phyloP scores from a whole-genome alignment of 768 basidiomycete genomes.

The Lactifluus piperatus region DNA sequence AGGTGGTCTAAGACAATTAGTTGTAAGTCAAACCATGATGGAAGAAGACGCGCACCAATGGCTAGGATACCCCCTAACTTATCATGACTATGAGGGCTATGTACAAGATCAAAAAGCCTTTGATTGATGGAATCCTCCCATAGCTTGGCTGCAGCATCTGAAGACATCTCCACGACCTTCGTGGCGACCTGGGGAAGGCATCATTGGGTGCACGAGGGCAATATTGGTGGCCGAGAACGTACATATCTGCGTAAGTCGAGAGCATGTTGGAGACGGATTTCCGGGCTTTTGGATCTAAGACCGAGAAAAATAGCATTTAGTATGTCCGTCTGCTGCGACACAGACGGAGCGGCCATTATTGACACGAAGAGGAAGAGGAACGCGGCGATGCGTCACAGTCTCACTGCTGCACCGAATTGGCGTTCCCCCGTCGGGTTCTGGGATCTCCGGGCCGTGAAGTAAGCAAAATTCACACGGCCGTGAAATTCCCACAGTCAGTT shows the following conservation, averaged over 20 bases:
- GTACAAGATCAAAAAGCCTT: conserved; percentile 72
- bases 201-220: conserved; percentile 5
- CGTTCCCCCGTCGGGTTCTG: too few species aligned
- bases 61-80: conserved; percentile 82
- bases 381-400: too few species aligned
- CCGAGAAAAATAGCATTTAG: conserved; percentile 60
- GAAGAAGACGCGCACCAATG: conserved; percentile 50
- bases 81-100: conserved; percentile 69
- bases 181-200: conserved; percentile 49
- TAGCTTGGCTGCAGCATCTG: conserved; percentile 70
- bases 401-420: too few species aligned
- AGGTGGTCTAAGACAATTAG: conserved; percentile 49
- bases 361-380: background rate
- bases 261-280: conserved; percentile 60
- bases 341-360: conserved; percentile 53
- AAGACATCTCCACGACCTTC: conserved; percentile 70
- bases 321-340: conserved; percentile 50
- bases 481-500: background rate
- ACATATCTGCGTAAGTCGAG: conserved; percentile 69
- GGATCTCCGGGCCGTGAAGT: background rate
- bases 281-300: conserved; percentile 54
- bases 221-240: conserved; percentile 23
- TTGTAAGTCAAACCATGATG: background rate
- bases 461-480: background rate
- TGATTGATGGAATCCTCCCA: conserved; percentile 84